Percentiles rank a stretch among this genome's conserved stretches.
These are phyloP conservation scores for Blastobotrys elegans DNA, from an alignment of 1,139 yeast species.

Conservation along the genomic window DNA sequence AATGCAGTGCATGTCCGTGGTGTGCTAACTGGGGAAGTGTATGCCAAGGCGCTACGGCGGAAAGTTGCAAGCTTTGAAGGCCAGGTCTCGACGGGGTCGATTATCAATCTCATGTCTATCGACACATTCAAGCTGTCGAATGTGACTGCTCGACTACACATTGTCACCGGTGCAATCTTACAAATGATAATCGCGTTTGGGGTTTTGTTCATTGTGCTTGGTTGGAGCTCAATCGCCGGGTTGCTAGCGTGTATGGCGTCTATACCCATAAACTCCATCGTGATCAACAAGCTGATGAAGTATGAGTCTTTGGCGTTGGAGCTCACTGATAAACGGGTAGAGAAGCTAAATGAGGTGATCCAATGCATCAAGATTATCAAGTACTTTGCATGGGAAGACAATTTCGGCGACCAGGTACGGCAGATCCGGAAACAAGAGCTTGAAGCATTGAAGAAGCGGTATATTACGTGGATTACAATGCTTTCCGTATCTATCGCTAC, in stretches of 20 bases:
- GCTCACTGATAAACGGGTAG: conserved; percentile 84
- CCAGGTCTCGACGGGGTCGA: conserved; percentile 66
- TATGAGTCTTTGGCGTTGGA: conserved; percentile 68
- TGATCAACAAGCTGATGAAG: conserved; percentile 64
- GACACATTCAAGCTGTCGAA: conserved; percentile 93
- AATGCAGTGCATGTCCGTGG: conserved; percentile 84
- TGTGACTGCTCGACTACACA: conserved; percentile 83
- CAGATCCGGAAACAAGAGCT: conserved; percentile 73
- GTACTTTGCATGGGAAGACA: conserved; percentile 93
- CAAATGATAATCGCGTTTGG: conserved; percentile 64
- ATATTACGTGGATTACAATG: conserved; percentile 60
- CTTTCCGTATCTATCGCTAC: conserved; percentile 71
- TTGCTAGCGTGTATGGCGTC: conserved; percentile 56
- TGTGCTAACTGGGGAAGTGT: conserved; percentile 73
- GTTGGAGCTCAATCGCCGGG: conserved; percentile 88
- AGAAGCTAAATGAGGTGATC: conserved; percentile 87
- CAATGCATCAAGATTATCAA: conserved; percentile 91
- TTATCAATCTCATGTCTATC: conserved; percentile 90
- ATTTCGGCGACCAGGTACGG: conserved; percentile 68
- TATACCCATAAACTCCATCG: conserved; percentile 69
- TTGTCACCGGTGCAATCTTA: conserved; percentile 64
- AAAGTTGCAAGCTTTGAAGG: conserved; percentile 59
- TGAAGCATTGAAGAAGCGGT: conserved; percentile 51
- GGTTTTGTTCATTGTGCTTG: conserved; percentile 65
- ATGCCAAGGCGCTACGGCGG: conserved; percentile 90